phyloP scores from a whole-genome alignment of 2,329 filamentous ascomycete species.

The Pseudocercospora macadamiae region DNA sequence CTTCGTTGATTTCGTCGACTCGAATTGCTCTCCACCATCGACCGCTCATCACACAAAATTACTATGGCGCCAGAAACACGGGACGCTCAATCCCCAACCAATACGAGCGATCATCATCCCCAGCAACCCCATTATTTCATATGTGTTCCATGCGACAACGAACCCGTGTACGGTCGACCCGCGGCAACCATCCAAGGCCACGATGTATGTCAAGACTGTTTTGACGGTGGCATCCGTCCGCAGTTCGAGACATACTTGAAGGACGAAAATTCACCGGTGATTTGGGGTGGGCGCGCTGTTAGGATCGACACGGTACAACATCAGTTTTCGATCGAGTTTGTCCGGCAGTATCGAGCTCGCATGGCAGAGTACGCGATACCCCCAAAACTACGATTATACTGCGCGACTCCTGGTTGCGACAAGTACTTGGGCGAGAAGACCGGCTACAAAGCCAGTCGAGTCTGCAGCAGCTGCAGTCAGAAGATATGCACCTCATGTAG shows the following conservation, averaged over 20 bases:
- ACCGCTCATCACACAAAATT: too few relatives aligned
- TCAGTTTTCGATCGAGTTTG: neutral
- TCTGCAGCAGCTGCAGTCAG: neutral
- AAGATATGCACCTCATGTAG: neutral
- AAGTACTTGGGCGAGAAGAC: neutral
- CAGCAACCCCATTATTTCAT: neutral
- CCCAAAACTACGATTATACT: neutral
- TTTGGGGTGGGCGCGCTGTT: neutral
- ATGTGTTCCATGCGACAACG: neutral
- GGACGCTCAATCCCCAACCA: too few relatives aligned
- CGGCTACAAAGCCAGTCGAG: neutral
- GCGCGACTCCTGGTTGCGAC: neutral
- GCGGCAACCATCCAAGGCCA: neutral
- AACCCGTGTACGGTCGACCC: neutral
- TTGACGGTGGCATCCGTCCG: slow-evolving; percentile 10
- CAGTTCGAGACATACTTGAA: slow-evolving; percentile 3
- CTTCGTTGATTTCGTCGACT: too few relatives aligned
- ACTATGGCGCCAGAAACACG: too few relatives aligned
- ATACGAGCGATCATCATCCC: too few relatives aligned
- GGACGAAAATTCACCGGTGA: neutral
- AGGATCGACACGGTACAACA: neutral
- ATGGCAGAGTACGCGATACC: neutral
- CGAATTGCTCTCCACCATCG: too few relatives aligned
- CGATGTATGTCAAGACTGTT: slow-evolving; percentile 8
- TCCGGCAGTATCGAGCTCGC: neutral